Evolutionary conservation across 2,329 filamentous ascomycete genomes (phyloP).

Genomic region (Chrysosphaeria jannelii): DNA sequence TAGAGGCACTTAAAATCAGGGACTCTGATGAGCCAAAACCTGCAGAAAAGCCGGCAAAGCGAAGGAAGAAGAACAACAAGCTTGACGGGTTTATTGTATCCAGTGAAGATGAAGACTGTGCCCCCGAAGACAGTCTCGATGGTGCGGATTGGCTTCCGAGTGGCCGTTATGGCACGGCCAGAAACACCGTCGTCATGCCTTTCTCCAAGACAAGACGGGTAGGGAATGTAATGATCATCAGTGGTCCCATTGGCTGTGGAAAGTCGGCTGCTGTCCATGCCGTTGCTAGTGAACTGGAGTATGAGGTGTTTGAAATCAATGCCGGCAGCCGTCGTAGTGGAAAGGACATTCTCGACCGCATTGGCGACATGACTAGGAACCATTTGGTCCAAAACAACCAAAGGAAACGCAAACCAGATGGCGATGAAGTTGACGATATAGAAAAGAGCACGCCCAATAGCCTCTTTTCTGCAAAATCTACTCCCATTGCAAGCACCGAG

Average conservation of each 20-base stretch:
- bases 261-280: conserved; percentile 87
- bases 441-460: conserved; percentile 12
- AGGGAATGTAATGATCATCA: conserved; percentile 59
- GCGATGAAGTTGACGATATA: conserved; percentile 1
- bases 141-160: conserved; percentile 24
- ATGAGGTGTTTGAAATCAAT: conserved; percentile 89
- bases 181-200: conserved; percentile 16
- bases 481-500: conserved; percentile 2
- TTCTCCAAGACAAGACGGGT: conserved; percentile 19
- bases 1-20: conserved; percentile 38
- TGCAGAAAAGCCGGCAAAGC: conserved; percentile 6
- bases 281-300: conserved; percentile 68
- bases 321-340: conserved; percentile 56
- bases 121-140: conserved; percentile 7
- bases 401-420: conserved; percentile 2
- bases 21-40: conserved; percentile 9
- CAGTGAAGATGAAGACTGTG: conserved; percentile 42
- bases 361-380: conserved; percentile 92
- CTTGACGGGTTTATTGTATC: conserved; percentile 55
- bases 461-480: conserved; percentile 38
- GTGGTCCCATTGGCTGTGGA: conserved; percentile 66
- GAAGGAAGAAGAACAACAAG: conserved; percentile 33
- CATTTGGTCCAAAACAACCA: conserved; percentile 41
- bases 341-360: conserved; percentile 66
- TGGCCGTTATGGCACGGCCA: conserved; percentile 11